phyloP scores from a whole-genome alignment of 306 rosid species.

The Cucumis cinereus region DNA sequence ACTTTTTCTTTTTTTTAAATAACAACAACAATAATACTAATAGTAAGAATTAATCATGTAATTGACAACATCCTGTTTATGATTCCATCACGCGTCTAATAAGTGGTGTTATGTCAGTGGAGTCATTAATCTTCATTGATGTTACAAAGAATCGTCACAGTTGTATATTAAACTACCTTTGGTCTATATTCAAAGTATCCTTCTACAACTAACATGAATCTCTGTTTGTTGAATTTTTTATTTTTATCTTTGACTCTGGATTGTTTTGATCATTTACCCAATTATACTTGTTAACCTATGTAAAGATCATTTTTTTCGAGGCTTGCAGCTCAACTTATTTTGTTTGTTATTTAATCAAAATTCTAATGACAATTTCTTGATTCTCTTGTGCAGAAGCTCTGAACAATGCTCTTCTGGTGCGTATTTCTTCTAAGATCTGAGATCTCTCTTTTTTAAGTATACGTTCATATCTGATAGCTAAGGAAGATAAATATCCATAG shows the following conservation, averaged over 20 bases:
- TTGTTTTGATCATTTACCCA: not conserved
- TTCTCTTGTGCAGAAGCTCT: constrained; percentile 45
- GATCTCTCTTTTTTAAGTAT: constrained; percentile 1
- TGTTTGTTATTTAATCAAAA: not conserved
- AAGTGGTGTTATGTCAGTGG: not conserved
- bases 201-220: not conserved
- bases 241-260: not conserved
- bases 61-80: not conserved
- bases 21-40: too few relatives aligned
- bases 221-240: not conserved
- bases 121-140: not conserved
- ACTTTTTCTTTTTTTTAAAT: too few relatives aligned
- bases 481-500: not conserved
- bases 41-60: not conserved
- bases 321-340: not conserved
- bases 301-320: not conserved
- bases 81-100: not conserved
- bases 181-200: not conserved
- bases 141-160: not conserved
- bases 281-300: not conserved
- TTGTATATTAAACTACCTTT: not conserved
- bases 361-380: not conserved
- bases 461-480: not conserved
- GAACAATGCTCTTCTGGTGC: constrained; percentile 47
- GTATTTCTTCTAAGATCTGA: constrained; percentile 20